Conservation (phyloP, 225 moss, liverwort and hornwort genomes). For the Marchantia paleacea region DNA sequence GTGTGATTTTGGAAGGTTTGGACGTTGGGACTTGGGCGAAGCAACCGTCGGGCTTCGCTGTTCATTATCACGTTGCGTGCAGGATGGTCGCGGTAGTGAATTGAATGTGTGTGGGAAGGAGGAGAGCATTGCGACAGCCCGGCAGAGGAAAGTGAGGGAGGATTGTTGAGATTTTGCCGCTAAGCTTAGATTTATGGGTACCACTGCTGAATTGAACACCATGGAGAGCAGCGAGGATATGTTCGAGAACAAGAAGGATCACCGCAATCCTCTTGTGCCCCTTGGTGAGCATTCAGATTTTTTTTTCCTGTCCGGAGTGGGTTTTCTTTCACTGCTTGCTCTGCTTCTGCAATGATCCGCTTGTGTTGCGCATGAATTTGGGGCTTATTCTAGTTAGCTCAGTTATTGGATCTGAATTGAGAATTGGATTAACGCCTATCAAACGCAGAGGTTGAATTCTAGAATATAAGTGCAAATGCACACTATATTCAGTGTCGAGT, state of each 20-base stretch:
- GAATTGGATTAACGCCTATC: no score
- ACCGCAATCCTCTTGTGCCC: constrained; percentile 53
- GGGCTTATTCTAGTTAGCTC: no score
- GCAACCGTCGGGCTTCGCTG: neutral
- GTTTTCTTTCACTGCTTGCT: no score
- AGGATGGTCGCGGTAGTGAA: neutral
- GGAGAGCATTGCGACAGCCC: neutral
- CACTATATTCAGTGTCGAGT: no score
- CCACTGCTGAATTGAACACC: constrained; percentile 13
- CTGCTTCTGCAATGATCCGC: no score
- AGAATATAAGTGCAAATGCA: no score
- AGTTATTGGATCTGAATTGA: no score
- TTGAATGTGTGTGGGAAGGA: neutral
- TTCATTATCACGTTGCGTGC: no score
- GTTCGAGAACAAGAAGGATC: constrained; percentile 43
- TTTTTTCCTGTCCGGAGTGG: neutral
- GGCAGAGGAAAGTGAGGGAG: neutral
- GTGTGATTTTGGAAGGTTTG: no score
- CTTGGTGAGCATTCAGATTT: constrained; percentile 27
- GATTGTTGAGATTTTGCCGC: neutral
- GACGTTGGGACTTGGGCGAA: no score
- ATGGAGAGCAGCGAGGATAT: constrained; percentile 44
- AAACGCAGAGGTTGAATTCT: no score
- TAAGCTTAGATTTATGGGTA: neutral
- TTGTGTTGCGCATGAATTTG: no score